These are phyloP conservation scores for Ogataea sp. DNA, from an alignment of 805 yeast species.

Conservation along the genomic window DNA sequence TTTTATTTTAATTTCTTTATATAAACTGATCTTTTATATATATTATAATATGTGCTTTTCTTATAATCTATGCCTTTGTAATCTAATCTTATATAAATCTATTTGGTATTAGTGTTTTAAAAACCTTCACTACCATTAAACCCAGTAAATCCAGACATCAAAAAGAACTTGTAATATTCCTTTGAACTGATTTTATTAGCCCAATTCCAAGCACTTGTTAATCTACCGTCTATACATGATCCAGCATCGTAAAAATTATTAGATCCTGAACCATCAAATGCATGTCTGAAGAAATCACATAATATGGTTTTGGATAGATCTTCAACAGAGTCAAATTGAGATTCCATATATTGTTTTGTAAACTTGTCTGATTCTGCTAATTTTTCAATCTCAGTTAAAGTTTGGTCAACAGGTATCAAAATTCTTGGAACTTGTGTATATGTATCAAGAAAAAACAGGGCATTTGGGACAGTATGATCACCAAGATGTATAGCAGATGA, in stretches of 20 bases:
- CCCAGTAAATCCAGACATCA: conserved; percentile 65
- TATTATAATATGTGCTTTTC: too few species aligned
- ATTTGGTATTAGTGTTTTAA: conserved; percentile 10
- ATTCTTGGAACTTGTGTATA: conserved; percentile 75
- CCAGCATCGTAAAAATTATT: conserved; percentile 81
- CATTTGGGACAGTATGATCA: conserved; percentile 80
- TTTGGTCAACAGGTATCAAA: conserved; percentile 61
- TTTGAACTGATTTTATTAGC: conserved; percentile 64
- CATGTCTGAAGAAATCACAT: conserved; percentile 47
- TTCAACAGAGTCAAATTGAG: conserved; percentile 49
- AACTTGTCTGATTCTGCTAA: conserved; percentile 38
- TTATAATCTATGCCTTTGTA: too few species aligned
- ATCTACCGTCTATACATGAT: conserved; percentile 74
- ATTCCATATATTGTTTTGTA: conserved; percentile 41
- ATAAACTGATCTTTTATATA: background rate
- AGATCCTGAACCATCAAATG: conserved; percentile 76
- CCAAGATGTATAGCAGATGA: conserved; percentile 75
- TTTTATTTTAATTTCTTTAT: background rate
- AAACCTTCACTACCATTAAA: conserved; percentile 69
- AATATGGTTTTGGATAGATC: conserved; percentile 41
- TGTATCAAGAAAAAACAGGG: conserved; percentile 70
- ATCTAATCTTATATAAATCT: background rate
- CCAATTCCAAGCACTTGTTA: conserved; percentile 80
- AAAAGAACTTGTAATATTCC: conserved; percentile 50
- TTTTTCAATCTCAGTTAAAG: conserved; percentile 46